phyloP scores from a whole-genome alignment of 495 filamentous ascomycete species.

The Talaromyces adpressus region DNA sequence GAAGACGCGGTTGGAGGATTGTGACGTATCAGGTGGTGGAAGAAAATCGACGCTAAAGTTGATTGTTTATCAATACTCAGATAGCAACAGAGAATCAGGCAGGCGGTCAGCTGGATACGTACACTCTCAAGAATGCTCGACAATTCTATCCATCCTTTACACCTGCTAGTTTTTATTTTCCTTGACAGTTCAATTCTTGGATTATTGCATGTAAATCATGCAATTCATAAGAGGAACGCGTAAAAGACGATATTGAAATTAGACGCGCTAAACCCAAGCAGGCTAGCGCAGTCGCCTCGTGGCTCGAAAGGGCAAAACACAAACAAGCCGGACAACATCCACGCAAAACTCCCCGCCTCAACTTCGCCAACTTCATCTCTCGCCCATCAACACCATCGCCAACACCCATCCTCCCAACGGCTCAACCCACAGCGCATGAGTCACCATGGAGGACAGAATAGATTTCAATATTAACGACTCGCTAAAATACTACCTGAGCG shows the following conservation, averaged over 20 bases:
- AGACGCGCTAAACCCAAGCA: not conserved
- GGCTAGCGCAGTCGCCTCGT: not conserved
- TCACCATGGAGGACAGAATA: conserved; percentile 65
- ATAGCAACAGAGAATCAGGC: not conserved
- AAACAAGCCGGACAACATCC: conserved; percentile 24
- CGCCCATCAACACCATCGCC: not conserved
- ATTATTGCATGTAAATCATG: too few relatives aligned
- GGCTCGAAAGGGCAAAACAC: conserved; percentile 20
- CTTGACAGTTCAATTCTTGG: too few relatives aligned
- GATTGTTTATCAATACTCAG: not conserved
- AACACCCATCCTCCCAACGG: not conserved
- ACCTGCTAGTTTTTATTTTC: too few relatives aligned
- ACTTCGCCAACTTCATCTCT: conserved; percentile 6
- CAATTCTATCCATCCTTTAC: not conserved
- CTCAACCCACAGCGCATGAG: conserved; percentile 6
- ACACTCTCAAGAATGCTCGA: not conserved
- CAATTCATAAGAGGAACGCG: not conserved
- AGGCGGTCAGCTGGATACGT: not conserved
- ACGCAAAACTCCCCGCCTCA: conserved; percentile 13
- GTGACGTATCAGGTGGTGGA: not conserved
- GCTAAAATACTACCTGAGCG: conserved; percentile 90
- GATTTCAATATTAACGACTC: conserved; percentile 93
- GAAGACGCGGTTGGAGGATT: not conserved
- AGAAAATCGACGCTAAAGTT: not conserved
- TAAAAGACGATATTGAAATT: not conserved